Percentiles rank a stretch among this genome's conserved stretches.
Conservation (phyloP, 768 basidiomycete species). For the Collybia sordida region DNA sequence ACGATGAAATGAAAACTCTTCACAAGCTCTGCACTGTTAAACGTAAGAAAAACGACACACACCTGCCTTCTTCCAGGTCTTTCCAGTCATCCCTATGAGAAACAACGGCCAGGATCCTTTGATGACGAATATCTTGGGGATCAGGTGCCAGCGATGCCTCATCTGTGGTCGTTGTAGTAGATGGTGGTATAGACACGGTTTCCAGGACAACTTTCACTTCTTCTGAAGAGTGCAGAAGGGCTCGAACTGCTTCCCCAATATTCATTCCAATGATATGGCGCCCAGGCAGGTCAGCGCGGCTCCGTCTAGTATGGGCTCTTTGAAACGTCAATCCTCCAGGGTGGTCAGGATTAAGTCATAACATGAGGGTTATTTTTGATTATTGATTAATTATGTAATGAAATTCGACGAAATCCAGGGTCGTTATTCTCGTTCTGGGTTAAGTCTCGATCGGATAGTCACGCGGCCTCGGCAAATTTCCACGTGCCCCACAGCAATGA, state of each 20-base stretch:
- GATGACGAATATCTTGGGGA: constrained; percentile 20
- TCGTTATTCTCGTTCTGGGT: too few relatives aligned
- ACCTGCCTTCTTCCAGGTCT: constrained; percentile 57
- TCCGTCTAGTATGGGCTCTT: neutral
- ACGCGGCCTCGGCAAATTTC: too few relatives aligned
- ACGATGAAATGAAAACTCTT: neutral
- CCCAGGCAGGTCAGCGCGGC: neutral
- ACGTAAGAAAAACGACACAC: constrained; percentile 16
- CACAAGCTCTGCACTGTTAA: neutral
- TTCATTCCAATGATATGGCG: neutral
- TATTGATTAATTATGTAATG: too few relatives aligned
- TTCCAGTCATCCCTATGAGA: constrained; percentile 43
- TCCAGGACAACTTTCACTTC: constrained; percentile 43
- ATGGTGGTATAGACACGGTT: constrained; percentile 24
- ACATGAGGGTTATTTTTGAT: too few relatives aligned
- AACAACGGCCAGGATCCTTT: constrained; percentile 48
- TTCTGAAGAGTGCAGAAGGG: constrained; percentile 36
- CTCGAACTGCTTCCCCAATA: constrained; percentile 10
- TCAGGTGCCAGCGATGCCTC: neutral
- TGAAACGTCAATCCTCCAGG: neutral
- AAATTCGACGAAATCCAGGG: too few relatives aligned
- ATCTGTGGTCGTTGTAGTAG: neutral
- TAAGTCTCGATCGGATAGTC: too few relatives aligned
- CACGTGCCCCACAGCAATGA: too few relatives aligned
- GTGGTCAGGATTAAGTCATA: too few relatives aligned